phyloP scores from a whole-genome alignment of 202 grass and related monocot genomes.

The Saccharum hybrid region DNA sequence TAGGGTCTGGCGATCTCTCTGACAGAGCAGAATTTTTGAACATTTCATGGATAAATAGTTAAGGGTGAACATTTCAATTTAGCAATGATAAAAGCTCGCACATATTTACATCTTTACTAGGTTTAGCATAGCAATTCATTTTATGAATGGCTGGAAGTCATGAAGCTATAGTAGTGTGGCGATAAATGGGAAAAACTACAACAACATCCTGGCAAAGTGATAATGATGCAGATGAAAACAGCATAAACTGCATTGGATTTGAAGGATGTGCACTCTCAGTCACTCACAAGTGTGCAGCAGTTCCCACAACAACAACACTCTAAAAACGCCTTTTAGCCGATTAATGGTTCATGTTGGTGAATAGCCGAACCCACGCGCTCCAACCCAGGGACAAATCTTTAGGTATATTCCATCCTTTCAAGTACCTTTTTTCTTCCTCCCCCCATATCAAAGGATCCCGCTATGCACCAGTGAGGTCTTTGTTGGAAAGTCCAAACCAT shows the following conservation, averaged over 20 bases:
- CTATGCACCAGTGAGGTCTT: not conserved
- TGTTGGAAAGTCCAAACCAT: not conserved
- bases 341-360: not conserved
- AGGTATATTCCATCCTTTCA: not conserved
- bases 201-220: not conserved
- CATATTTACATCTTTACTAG: conserved; percentile 12
- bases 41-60: conserved; percentile 9
- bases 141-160: not conserved
- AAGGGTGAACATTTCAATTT: conserved; percentile 9
- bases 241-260: conserved; percentile 14
- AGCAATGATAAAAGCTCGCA: conserved; percentile 16
- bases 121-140: not conserved
- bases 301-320: not conserved
- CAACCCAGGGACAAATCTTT: not conserved
- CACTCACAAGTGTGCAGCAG: not conserved
- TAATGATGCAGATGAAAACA: conserved; percentile 7
- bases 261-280: not conserved
- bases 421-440: not conserved
- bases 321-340: not conserved
- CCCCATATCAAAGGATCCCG: not conserved
- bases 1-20: conserved; percentile 1
- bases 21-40: conserved; percentile 14
- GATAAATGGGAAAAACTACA: conserved; percentile 35
- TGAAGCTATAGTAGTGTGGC: not conserved
- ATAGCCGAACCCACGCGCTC: not conserved